A percentile compares a stretch with the other conserved stretches of the same genome.
phyloP scores from a whole-genome alignment of 805 yeast genomes.

The Zygosaccharomyces lentus region DNA sequence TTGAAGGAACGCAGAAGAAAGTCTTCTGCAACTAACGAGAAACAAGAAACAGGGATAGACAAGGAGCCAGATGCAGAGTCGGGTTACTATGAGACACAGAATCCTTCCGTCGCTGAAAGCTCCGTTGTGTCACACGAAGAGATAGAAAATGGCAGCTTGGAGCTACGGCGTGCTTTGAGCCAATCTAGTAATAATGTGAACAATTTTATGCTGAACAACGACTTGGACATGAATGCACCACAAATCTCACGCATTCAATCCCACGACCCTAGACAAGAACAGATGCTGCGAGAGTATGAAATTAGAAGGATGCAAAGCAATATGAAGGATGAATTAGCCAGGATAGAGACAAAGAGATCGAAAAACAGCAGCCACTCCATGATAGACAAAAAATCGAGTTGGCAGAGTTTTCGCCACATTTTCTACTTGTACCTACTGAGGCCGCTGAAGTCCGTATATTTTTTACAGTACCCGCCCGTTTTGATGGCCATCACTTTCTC shows the following conservation, averaged over 20 bases:
- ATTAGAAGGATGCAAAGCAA: conserved; percentile 23
- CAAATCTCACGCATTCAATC: conserved; percentile 24
- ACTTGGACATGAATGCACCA: conserved; percentile 25
- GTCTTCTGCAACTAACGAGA: neutral
- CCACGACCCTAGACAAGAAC: conserved; percentile 18
- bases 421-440: conserved; percentile 46
- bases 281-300: conserved; percentile 23
- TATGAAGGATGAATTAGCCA: conserved; percentile 25
- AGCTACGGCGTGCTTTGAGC: conserved; percentile 20
- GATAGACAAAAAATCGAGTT: neutral
- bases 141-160: conserved; percentile 4
- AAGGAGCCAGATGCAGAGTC: conserved; percentile 10
- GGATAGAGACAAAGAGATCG: conserved; percentile 12
- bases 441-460: conserved; percentile 59
- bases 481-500: conserved; percentile 59
- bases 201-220: conserved; percentile 18
- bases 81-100: conserved; percentile 3
- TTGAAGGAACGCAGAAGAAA: conserved; percentile 38
- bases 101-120: conserved; percentile 5
- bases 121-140: conserved; percentile 3
- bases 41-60: neutral
- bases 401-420: conserved; percentile 24
- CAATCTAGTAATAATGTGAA: conserved; percentile 19
- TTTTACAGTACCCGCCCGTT: conserved; percentile 73
- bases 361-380: neutral